Evolutionary conservation across 164 flowering plant species (phyloP).

Genomic region (Akebia trifoliata): DNA sequence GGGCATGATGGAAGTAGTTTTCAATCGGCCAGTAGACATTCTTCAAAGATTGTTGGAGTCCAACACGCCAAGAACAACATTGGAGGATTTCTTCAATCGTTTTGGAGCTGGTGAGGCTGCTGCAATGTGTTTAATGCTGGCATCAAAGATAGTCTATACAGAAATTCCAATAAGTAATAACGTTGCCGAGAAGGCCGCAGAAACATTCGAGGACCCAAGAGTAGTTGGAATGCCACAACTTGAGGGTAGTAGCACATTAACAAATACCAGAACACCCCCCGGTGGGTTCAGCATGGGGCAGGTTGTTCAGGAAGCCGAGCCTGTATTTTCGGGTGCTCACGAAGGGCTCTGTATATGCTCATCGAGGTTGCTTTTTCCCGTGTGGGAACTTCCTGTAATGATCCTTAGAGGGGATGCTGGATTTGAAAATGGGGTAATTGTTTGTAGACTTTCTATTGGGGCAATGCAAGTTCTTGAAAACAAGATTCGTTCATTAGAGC

Average conservation of each 20-base stretch:
- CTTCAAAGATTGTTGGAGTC: slow-evolving; percentile 76
- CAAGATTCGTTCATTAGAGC: slow-evolving; percentile 87
- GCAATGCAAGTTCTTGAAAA: slow-evolving; percentile 89
- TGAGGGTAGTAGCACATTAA: slow-evolving; percentile 65
- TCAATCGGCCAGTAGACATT: slow-evolving; percentile 92
- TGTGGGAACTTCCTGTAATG: slow-evolving; percentile 96
- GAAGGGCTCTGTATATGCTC: slow-evolving; percentile 95
- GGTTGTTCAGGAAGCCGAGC: slow-evolving; percentile 97
- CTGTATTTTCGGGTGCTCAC: slow-evolving; percentile 96
- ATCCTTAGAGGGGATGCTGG: slow-evolving; percentile 45
- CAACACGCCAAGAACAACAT: slow-evolving; percentile 62
- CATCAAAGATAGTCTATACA: slow-evolving; percentile 63
- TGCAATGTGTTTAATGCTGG: slow-evolving; percentile 91
- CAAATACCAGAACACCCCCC: slow-evolving; percentile 71
- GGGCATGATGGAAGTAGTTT: slow-evolving; percentile 94
- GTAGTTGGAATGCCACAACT: slow-evolving; percentile 94
- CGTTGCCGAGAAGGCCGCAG: slow-evolving; percentile 90
- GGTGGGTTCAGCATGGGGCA: slow-evolving; percentile 98
- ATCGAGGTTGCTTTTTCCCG: slow-evolving; percentile 79
- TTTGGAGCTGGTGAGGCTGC: slow-evolving; percentile 98
- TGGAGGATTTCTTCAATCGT: slow-evolving; percentile 89
- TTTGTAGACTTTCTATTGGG: slow-evolving; percentile 69
- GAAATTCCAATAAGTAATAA: slow-evolving; percentile 64
- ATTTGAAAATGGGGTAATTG: slow-evolving; percentile 49
- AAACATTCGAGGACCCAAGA: slow-evolving; percentile 95